phyloP scores from a whole-genome alignment of 139 green algal genomes.

The Chlamydomonas schloesseri region DNA sequence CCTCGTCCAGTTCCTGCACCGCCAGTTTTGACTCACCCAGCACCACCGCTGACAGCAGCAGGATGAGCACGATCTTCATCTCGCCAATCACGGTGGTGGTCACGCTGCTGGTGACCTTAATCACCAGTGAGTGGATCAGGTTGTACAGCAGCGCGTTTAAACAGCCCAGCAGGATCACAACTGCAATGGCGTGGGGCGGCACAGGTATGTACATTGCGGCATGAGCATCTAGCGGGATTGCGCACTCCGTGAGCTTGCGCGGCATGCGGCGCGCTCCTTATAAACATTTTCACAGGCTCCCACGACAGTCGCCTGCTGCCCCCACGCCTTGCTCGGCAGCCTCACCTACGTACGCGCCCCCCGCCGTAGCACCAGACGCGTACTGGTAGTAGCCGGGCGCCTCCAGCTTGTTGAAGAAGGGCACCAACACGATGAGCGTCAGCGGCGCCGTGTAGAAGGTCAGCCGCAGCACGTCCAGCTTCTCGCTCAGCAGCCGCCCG shows the following conservation, averaged over 20 bases:
- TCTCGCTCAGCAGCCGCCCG: constrained; percentile 69
- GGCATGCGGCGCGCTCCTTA: too few species aligned
- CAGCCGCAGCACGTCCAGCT: constrained; percentile 79
- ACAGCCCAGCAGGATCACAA: constrained; percentile 50
- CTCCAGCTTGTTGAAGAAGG: constrained; percentile 70
- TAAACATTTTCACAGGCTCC: too few species aligned
- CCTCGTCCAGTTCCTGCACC: too few species aligned
- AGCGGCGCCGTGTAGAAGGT: constrained; percentile 88
- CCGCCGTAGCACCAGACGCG: not conserved
- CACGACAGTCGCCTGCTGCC: too few species aligned
- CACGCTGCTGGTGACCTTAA: constrained; percentile 53
- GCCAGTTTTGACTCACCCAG: constrained; percentile 61
- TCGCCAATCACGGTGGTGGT: constrained; percentile 68
- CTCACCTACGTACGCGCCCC: not conserved
- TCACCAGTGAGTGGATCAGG: constrained; percentile 55
- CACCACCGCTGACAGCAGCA: constrained; percentile 55
- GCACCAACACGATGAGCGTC: constrained; percentile 60
- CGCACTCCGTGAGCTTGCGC: too few species aligned
- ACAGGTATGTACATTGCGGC: too few species aligned
- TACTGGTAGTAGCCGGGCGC: constrained; percentile 37
- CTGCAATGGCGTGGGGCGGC: not conserved
- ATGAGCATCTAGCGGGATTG: too few species aligned
- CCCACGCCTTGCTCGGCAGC: too few species aligned
- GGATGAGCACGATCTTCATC: constrained; percentile 67
- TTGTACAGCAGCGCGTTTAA: constrained; percentile 60